Evolutionary conservation across 2,329 filamentous ascomycete species (phyloP).

Genomic region (Periconia digitata): DNA sequence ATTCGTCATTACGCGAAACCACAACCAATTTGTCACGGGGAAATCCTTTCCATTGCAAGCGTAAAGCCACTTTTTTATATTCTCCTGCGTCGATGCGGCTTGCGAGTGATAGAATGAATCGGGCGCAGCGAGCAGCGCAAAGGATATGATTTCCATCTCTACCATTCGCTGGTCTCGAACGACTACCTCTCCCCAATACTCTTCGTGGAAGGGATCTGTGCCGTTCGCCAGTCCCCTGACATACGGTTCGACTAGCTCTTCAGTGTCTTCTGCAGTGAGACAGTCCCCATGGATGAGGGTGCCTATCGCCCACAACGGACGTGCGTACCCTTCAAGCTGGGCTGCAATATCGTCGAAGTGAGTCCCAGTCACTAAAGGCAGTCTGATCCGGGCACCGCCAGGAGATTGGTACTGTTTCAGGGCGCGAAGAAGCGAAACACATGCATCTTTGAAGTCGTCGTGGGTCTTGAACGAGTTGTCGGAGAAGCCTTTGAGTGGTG

Average conservation of each 20-base stretch:
- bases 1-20: conserved; percentile 56
- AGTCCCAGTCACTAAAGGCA: conserved; percentile 34
- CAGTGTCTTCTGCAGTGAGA: conserved; percentile 14
- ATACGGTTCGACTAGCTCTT: conserved; percentile 29
- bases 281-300: conserved; percentile 25
- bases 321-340: conserved; percentile 38
- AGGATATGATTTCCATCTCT: conserved; percentile 55
- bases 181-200: conserved; percentile 53
- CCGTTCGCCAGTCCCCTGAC: conserved; percentile 36
- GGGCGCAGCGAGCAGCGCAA: conserved; percentile 51
- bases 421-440: conserved; percentile 24
- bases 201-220: conserved; percentile 34
- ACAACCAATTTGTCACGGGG: conserved; percentile 55
- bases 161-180: conserved; percentile 58
- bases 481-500: conserved; percentile 30
- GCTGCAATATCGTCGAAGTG: conserved; percentile 40
- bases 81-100: conserved; percentile 28
- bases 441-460: conserved; percentile 27
- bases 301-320: conserved; percentile 37
- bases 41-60: conserved; percentile 50
- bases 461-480: conserved; percentile 27
- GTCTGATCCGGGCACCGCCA: conserved; percentile 33
- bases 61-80: conserved; percentile 47
- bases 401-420: conserved; percentile 33
- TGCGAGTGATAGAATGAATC: conserved; percentile 39